phyloP scores from a whole-genome alignment of 23 red algal genomes.

The Agarophyton chilense region DNA sequence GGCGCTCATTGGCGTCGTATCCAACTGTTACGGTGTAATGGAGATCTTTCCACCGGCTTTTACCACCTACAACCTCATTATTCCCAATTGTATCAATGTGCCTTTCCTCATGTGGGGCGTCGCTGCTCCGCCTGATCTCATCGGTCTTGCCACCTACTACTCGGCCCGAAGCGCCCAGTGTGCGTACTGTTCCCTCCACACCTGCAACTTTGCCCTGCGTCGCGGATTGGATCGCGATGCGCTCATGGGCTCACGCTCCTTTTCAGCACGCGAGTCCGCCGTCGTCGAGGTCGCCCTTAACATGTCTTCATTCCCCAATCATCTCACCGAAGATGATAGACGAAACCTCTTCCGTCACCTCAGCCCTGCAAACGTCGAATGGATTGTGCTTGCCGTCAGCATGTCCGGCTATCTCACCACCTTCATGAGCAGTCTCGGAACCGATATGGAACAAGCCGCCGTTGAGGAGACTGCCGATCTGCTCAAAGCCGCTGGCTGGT shows the following conservation, averaged over 20 bases:
- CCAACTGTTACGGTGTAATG: constrained; percentile 59
- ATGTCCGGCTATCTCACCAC: constrained; percentile 63
- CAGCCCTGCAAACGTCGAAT: constrained; percentile 46
- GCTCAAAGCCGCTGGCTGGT: constrained; percentile 44
- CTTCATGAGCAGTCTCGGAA: constrained; percentile 52
- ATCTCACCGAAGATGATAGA: constrained; percentile 45
- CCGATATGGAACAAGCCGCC: constrained; percentile 61
- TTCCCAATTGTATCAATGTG: constrained; percentile 64
- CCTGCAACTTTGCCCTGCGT: constrained; percentile 66
- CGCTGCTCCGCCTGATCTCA: constrained; percentile 8
- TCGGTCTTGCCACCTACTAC: constrained; percentile 53
- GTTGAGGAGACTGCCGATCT: constrained; percentile 40
- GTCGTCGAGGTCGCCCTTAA: constrained; percentile 59
- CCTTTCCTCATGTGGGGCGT: constrained; percentile 54
- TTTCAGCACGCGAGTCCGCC: constrained; percentile 27
- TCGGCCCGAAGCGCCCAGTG: constrained; percentile 43
- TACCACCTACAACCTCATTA: constrained; percentile 60
- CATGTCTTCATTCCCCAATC: constrained; percentile 57
- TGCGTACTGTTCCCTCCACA: constrained; percentile 67
- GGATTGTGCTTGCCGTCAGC: constrained; percentile 52
- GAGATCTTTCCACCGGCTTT: constrained; percentile 69
- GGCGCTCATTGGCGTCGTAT: constrained; percentile 41
- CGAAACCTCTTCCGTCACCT: constrained; percentile 39
- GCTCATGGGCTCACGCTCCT: constrained; percentile 9
- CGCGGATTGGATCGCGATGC: constrained; percentile 49